phyloP scores from a whole-genome alignment of 2,329 filamentous ascomycete genomes.

The Verticillium klebahnii region DNA sequence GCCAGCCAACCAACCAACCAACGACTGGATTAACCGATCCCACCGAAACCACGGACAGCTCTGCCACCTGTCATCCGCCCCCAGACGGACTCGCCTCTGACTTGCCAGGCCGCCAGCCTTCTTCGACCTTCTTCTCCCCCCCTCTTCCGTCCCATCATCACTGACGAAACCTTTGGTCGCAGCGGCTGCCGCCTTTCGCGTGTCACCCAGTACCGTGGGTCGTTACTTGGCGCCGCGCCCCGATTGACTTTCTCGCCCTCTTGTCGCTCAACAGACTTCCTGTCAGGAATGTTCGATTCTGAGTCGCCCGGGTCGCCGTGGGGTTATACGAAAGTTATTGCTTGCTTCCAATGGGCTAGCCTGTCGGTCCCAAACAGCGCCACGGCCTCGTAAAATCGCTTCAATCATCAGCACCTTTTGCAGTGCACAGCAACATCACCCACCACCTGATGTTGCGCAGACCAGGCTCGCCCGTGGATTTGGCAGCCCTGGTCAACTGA shows the following conservation, averaged over 20 bases:
- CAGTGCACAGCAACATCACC: neutral
- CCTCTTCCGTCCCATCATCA: neutral
- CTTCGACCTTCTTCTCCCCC: neutral
- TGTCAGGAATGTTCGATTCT: neutral
- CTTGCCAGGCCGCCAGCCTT: neutral
- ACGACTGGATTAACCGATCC: neutral
- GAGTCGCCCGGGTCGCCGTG: neutral
- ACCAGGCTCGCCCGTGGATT: neutral
- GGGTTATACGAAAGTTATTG: neutral
- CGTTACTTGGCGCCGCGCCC: neutral
- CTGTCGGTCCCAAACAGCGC: neutral
- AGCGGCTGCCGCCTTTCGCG: neutral
- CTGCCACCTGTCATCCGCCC: neutral
- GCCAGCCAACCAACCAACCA: neutral
- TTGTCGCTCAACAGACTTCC: neutral
- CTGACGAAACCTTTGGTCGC: neutral
- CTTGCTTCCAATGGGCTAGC: neutral
- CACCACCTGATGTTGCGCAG: neutral
- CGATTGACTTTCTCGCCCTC: neutral
- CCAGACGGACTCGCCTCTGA: neutral
- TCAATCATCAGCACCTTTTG: neutral
- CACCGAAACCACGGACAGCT: neutral
- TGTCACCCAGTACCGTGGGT: neutral
- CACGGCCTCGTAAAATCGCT: neutral
- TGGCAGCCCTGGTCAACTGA: neutral